Evolutionary conservation across 768 basidiomycete genomes (phyloP).

Genomic region (Kwoniella shandongensis): DNA sequence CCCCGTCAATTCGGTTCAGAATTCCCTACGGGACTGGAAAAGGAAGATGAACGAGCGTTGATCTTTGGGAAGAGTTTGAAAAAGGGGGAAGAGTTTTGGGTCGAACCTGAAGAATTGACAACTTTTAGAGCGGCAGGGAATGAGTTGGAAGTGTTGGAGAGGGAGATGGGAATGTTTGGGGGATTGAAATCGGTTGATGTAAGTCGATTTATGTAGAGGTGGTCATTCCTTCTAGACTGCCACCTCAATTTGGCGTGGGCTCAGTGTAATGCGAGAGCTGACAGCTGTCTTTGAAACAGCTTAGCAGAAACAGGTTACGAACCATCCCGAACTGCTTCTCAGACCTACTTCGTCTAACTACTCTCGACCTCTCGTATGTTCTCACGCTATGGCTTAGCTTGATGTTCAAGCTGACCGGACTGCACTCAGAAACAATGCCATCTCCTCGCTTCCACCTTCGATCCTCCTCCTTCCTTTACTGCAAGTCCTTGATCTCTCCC

Average conservation of each 20-base stretch:
- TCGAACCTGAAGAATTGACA: conserved; percentile 46
- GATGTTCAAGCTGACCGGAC: not conserved
- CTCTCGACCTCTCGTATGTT: conserved; percentile 46
- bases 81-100: conserved; percentile 28
- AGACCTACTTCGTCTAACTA: conserved; percentile 44
- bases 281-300: conserved; percentile 15
- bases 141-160: conserved; percentile 33
- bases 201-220: too few species aligned
- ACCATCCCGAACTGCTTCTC: conserved; percentile 40
- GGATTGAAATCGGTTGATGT: conserved; percentile 46
- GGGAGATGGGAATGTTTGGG: conserved; percentile 49
- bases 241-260: not conserved
- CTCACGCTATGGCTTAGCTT: too few species aligned
- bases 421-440: conserved; percentile 36
- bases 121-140: conserved; percentile 37
- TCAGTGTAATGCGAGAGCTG: not conserved
- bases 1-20: conserved; percentile 4
- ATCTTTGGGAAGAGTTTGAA: conserved; percentile 26
- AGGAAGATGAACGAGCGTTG: conserved; percentile 19
- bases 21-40: conserved; percentile 11
- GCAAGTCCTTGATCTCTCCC: conserved; percentile 43
- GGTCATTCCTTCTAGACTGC: too few species aligned
- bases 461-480: conserved; percentile 46
- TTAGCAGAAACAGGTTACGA: conserved; percentile 36
- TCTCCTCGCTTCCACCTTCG: conserved; percentile 35